Evolutionary conservation across 257 asterid genomes (phyloP).

Genomic region (Solanum chilense): DNA sequence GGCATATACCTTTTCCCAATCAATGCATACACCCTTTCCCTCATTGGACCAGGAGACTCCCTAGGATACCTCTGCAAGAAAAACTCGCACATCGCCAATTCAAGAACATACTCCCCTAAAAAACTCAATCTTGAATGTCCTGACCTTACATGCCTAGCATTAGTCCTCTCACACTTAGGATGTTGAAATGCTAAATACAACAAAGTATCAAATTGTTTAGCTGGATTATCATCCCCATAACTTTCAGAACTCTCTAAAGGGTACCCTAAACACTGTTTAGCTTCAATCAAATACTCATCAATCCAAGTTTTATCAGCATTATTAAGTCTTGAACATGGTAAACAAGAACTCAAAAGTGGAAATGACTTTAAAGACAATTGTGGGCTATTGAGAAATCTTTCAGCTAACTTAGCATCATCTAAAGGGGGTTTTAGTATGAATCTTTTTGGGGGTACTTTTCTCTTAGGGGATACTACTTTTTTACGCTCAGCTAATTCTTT

Average conservation of each 20-base stretch:
- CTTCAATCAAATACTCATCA: conserved; percentile 82
- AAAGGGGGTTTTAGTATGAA: conserved; percentile 83
- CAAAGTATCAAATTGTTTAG: conserved; percentile 79
- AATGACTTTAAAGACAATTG: conserved; percentile 74
- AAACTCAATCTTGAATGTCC: conserved; percentile 80
- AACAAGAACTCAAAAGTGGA: conserved; percentile 87
- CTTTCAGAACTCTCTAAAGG: conserved; percentile 78
- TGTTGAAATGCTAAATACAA: conserved; percentile 91
- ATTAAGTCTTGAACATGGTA: conserved; percentile 66
- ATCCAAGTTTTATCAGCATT: conserved; percentile 87
- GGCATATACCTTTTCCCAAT: conserved; percentile 93
- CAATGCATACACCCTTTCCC: conserved; percentile 88
- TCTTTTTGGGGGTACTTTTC: conserved; percentile 56
- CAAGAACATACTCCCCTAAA: conserved; percentile 84
- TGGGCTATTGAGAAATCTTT: conserved; percentile 90
- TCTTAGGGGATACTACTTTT: conserved; percentile 62
- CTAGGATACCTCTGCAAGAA: conserved; percentile 89
- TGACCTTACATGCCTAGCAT: conserved; percentile 63
- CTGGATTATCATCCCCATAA: conserved; percentile 81
- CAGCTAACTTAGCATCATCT: conserved; percentile 63
- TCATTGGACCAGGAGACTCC: conserved; percentile 96
- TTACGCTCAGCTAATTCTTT: conserved; percentile 81
- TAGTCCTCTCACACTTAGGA: conserved; percentile 86
- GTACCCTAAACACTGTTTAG: conserved; percentile 84
- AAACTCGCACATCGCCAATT: conserved; percentile 81